Conservation (phyloP, 768 basidiomycete genomes). For the Galerina marginata region DNA sequence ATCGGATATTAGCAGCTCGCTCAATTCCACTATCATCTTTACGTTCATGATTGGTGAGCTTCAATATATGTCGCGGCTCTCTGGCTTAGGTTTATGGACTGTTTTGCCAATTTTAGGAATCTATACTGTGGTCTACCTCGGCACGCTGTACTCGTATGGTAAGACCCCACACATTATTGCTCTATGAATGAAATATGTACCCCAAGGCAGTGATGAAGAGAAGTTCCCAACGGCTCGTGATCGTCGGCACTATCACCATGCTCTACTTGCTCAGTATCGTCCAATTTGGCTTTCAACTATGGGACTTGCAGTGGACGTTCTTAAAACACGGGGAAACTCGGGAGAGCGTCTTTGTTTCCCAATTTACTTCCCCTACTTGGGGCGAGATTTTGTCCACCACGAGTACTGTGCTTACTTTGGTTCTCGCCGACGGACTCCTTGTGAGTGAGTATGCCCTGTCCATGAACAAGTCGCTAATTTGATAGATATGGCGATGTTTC, state of each 20-base stretch:
- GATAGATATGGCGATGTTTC: slow-evolving; percentile 2
- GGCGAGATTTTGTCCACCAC: not conserved
- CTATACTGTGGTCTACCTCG: slow-evolving; percentile 13
- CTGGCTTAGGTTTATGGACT: not conserved
- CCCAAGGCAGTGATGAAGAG: slow-evolving; percentile 1
- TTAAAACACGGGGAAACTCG: slow-evolving; percentile 10
- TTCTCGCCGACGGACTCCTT: slow-evolving; percentile 12
- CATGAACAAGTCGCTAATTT: not conserved
- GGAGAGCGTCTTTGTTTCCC: slow-evolving; percentile 3
- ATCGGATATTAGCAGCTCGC: slow-evolving; percentile 3
- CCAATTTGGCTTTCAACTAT: slow-evolving; percentile 9
- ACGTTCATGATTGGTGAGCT: slow-evolving; percentile 12
- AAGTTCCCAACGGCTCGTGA: not conserved
- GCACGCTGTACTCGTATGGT: slow-evolving; percentile 11
- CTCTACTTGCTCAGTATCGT: slow-evolving; percentile 9
- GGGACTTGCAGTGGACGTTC: slow-evolving; percentile 12
- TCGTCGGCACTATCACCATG: slow-evolving; percentile 6
- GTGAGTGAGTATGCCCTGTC: not conserved
- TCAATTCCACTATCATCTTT: slow-evolving; percentile 11
- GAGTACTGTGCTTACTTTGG: not conserved
- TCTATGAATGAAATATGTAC: not conserved
- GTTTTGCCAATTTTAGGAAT: not conserved
- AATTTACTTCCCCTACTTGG: not conserved
- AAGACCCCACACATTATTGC: not conserved
- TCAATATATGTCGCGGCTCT: not conserved